phyloP scores from a whole-genome alignment of 345 rosid species.

The Raphanus sativus region DNA sequence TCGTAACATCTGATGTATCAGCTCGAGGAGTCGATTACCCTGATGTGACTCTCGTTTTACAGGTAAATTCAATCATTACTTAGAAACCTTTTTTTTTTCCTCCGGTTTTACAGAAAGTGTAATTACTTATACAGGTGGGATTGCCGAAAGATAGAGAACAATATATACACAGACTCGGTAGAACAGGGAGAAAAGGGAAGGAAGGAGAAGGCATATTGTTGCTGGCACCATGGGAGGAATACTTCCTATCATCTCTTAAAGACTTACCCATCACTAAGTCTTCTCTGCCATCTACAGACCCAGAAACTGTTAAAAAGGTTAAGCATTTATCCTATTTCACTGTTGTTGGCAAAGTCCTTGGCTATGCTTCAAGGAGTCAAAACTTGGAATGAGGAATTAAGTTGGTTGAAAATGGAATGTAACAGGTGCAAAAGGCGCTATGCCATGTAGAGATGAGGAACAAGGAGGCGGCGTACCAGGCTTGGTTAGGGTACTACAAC shows the following conservation, averaged over 20 bases:
- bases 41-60: slow-evolving; percentile 90
- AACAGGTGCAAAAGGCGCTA: slow-evolving; percentile 75
- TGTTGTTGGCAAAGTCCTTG: neutral
- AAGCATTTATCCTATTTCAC: neutral
- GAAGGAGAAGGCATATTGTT: slow-evolving; percentile 88
- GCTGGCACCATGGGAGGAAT: slow-evolving; percentile 93
- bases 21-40: slow-evolving; percentile 99
- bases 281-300: slow-evolving; percentile 61
- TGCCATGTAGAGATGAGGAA: slow-evolving; percentile 76
- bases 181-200: slow-evolving; percentile 95
- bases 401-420: neutral
- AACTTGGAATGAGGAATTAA: neutral
- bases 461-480: slow-evolving; percentile 92
- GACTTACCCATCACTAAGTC: slow-evolving; percentile 82
- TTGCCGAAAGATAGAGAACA: slow-evolving; percentile 86
- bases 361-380: neutral
- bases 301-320: slow-evolving; percentile 78
- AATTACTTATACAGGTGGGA: slow-evolving; percentile 56
- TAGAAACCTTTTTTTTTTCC: neutral
- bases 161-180: slow-evolving; percentile 91
- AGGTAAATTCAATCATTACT: slow-evolving; percentile 48
- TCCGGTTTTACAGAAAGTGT: neutral
- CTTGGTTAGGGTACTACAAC: slow-evolving; percentile 96
- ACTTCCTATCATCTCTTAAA: slow-evolving; percentile 66
- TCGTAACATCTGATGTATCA: slow-evolving; percentile 96